Evolutionary conservation across 1,284 basidiomycete species (phyloP).

Genomic region (Chalciporus sp.): DNA sequence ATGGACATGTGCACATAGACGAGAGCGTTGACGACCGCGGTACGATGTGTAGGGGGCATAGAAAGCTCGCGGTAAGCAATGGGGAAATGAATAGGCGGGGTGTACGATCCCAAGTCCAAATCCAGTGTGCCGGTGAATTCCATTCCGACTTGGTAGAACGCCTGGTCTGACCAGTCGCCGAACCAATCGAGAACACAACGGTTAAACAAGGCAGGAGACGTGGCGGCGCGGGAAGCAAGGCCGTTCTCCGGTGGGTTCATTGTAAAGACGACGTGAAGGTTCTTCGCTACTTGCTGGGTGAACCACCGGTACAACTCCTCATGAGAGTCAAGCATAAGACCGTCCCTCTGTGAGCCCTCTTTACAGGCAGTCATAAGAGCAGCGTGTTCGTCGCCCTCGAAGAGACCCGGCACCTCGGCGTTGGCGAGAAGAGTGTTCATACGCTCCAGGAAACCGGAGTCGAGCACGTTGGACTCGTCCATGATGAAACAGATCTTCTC

Average conservation of each 20-base stretch:
- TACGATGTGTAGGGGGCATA: conserved; percentile 82
- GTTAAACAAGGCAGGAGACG: conserved; percentile 97
- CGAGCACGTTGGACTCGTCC: conserved; percentile 99
- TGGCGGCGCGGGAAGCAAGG: conserved; percentile 92
- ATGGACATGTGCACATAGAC: conserved; percentile 93
- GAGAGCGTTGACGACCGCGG: conserved; percentile 90
- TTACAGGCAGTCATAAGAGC: conserved; percentile 98
- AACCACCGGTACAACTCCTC: conserved; percentile 98
- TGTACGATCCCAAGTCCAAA: conserved; percentile 82
- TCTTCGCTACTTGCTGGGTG: conserved; percentile 94
- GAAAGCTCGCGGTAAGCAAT: conserved; percentile 82
- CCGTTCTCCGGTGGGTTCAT: conserved; percentile 99
- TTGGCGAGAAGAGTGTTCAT: conserved; percentile 99
- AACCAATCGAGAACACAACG: conserved; percentile 99
- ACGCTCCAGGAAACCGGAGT: conserved; percentile 97
- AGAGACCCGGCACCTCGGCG: conserved; percentile 98
- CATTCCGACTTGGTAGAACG: conserved; percentile 94
- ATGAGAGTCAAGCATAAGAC: conserved; percentile 96
- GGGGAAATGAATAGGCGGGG: conserved; percentile 81
- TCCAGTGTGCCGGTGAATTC: conserved; percentile 94
- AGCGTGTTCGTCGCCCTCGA: conserved; percentile 97
- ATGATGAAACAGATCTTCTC: conserved; percentile 99
- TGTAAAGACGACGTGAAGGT: conserved; percentile 96
- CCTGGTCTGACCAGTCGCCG: conserved; percentile 97
- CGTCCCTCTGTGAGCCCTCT: conserved; percentile 97